phyloP scores from a whole-genome alignment of 257 asterid species.

The Euphrasia confusa region DNA sequence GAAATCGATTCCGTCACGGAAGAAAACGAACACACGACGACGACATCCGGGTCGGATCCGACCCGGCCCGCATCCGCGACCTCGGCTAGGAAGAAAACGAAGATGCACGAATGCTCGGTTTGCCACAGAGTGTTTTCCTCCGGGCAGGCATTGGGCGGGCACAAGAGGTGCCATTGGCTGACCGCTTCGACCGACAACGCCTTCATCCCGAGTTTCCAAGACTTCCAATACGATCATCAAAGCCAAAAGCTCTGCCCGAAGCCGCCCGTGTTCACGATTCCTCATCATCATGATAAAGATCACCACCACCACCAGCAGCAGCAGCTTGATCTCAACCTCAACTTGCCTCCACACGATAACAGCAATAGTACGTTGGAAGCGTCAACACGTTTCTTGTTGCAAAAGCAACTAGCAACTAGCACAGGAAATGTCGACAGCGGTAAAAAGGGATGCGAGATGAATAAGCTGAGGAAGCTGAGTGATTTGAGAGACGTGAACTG shows the following conservation, averaged over 20 bases:
- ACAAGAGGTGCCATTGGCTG: slow-evolving; percentile 81
- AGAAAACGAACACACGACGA: slow-evolving; percentile 3
- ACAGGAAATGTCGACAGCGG: neutral
- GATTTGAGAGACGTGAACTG: slow-evolving; percentile 50
- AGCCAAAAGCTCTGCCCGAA: slow-evolving; percentile 42
- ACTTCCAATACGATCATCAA: slow-evolving; percentile 38
- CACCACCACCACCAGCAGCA: neutral
- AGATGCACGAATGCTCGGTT: slow-evolving; percentile 70
- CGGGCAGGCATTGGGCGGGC: slow-evolving; percentile 87
- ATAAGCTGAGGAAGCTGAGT: slow-evolving; percentile 46
- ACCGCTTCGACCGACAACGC: slow-evolving; percentile 26
- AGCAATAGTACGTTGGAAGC: slow-evolving; percentile 20
- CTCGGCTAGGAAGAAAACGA: slow-evolving; percentile 28
- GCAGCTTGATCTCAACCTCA: slow-evolving; percentile 44
- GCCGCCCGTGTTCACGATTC: slow-evolving; percentile 21
- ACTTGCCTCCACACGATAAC: slow-evolving; percentile 27
- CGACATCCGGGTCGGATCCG: slow-evolving; percentile 14
- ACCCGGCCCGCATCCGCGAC: slow-evolving; percentile 7
- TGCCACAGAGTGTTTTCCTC: slow-evolving; percentile 71
- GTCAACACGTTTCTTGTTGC: slow-evolving; percentile 30
- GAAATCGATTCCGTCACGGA: slow-evolving; percentile 26
- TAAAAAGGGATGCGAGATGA: slow-evolving; percentile 35
- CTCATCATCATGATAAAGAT: slow-evolving; percentile 19
- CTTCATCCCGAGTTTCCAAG: neutral
- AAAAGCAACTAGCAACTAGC: neutral